Percentiles rank a stretch among this genome's conserved stretches.
Evolutionary conservation across 192 early-diverging fungal species (phyloP).

Genomic region (Backusella macrospora): DNA sequence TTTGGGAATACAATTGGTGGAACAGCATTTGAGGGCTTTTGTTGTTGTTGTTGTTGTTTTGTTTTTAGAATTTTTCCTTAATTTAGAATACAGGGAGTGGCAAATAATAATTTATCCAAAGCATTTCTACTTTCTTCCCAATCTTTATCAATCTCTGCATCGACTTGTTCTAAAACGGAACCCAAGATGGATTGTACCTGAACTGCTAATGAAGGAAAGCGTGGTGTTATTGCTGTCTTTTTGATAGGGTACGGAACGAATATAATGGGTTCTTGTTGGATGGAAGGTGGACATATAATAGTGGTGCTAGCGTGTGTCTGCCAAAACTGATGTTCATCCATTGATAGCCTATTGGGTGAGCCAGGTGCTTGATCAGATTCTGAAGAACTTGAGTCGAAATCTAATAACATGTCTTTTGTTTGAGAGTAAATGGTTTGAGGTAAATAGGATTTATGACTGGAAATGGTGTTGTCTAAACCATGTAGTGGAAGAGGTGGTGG

Average conservation of each 20-base stretch:
- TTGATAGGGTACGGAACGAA: background rate
- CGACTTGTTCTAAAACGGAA: slow-evolving; percentile 3
- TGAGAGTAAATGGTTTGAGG: background rate
- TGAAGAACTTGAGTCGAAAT: background rate
- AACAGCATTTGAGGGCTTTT: background rate
- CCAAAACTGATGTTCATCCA: slow-evolving; percentile 20
- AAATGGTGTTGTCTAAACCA: background rate
- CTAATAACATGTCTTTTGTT: background rate
- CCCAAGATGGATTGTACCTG: slow-evolving; percentile 12
- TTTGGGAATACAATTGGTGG: background rate
- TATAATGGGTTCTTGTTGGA: background rate
- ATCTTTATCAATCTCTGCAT: slow-evolving; percentile 19
- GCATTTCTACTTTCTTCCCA: slow-evolving; percentile 19
- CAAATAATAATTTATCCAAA: background rate
- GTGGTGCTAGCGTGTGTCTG: slow-evolving; percentile 11
- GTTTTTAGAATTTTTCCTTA: slow-evolving; percentile 5
- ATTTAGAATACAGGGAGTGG: background rate
- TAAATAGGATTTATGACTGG: background rate
- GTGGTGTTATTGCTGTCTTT: background rate
- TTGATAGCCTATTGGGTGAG: background rate
- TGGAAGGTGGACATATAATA: slow-evolving; percentile 1
- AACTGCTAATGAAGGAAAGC: background rate
- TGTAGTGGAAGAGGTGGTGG: background rate
- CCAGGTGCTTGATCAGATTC: background rate
- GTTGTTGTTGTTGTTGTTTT: background rate